These are phyloP conservation scores for Linum lewisii DNA, from an alignment of 345 rosid genomes.

Conservation along the genomic window DNA sequence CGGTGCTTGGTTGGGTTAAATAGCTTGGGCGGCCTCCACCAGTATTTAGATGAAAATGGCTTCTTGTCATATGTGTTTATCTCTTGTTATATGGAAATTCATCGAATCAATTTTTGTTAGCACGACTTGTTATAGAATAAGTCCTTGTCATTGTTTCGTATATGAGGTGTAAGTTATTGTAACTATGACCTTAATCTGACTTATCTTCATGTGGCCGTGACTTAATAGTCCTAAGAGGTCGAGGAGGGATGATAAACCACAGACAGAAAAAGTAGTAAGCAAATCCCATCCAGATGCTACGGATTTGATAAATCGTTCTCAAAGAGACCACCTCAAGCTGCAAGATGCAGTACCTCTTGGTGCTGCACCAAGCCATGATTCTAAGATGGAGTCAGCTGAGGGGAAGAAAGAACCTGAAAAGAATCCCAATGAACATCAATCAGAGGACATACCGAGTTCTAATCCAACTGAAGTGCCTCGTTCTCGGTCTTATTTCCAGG, in stretches of 20 bases:
- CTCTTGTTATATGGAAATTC: too few relatives aligned
- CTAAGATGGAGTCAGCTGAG: slow-evolving; percentile 25
- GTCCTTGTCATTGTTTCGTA: too few relatives aligned
- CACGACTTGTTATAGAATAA: too few relatives aligned
- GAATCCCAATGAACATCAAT: slow-evolving; percentile 31
- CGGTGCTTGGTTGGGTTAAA: too few relatives aligned
- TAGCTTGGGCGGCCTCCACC: too few relatives aligned
- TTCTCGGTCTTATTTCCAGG: slow-evolving; percentile 65
- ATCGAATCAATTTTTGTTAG: too few relatives aligned
- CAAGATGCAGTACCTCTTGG: slow-evolving; percentile 55
- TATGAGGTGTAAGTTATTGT: too few relatives aligned
- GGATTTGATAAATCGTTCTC: slow-evolving; percentile 29
- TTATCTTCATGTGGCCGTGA: too few relatives aligned
- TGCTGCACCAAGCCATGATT: slow-evolving; percentile 21
- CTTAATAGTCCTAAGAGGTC: slow-evolving; percentile 67
- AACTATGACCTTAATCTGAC: too few relatives aligned
- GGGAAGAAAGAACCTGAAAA: slow-evolving; percentile 33
- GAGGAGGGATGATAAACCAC: slow-evolving; percentile 67
- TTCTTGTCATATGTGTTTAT: too few relatives aligned
- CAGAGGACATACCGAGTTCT: slow-evolving; percentile 29
- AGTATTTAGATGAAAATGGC: too few relatives aligned
- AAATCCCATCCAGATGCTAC: slow-evolving; percentile 25
- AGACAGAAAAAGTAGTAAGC: slow-evolving; percentile 29
- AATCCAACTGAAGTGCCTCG: slow-evolving; percentile 39
- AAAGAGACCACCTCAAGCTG: slow-evolving; percentile 35